These are phyloP conservation scores for Raffaelea arxii DNA, from an alignment of 2,329 filamentous ascomycete genomes.

Conservation along the genomic window DNA sequence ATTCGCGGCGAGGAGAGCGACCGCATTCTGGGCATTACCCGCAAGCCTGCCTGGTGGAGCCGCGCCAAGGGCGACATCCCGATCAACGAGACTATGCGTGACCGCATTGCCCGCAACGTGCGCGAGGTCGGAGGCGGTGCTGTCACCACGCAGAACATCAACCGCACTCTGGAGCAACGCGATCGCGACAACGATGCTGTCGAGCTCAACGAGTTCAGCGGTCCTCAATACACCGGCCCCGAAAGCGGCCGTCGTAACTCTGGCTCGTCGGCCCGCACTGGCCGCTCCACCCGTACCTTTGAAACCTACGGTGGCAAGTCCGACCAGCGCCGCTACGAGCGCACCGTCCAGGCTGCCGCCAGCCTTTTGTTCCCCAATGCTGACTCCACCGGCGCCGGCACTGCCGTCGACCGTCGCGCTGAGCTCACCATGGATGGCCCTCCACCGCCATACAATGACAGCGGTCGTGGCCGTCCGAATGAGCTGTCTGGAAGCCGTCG, in stretches of 20 bases:
- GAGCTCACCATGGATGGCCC: constrained; percentile 35
- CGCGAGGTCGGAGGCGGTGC: constrained; percentile 41
- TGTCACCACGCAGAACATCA: constrained; percentile 31
- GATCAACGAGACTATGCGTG: constrained; percentile 33
- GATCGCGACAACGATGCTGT: constrained; percentile 14
- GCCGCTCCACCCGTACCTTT: constrained; percentile 17
- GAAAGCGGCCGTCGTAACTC: constrained; percentile 7
- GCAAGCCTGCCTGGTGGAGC: constrained; percentile 59
- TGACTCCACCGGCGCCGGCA: constrained; percentile 15
- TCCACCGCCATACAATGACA: constrained; percentile 26
- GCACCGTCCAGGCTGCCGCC: constrained; percentile 31
- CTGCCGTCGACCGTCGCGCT: constrained; percentile 22
- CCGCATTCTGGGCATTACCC: constrained; percentile 48
- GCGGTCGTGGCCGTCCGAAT: constrained; percentile 15
- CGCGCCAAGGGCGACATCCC: constrained; percentile 35
- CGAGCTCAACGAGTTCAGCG: constrained; percentile 22
- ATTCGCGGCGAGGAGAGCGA: constrained; percentile 45
- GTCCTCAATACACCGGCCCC: too few relatives aligned
- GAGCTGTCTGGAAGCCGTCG: constrained; percentile 2
- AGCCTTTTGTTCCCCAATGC: constrained; percentile 38
- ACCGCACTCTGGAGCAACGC: constrained; percentile 24
- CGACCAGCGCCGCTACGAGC: constrained; percentile 34
- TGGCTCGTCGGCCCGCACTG: constrained; percentile 11
- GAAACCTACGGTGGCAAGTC: constrained; percentile 29
- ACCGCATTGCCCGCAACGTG: constrained; percentile 45